Conservation (phyloP, 2,329 filamentous ascomycete genomes). For the Claviceps sorghi region DNA sequence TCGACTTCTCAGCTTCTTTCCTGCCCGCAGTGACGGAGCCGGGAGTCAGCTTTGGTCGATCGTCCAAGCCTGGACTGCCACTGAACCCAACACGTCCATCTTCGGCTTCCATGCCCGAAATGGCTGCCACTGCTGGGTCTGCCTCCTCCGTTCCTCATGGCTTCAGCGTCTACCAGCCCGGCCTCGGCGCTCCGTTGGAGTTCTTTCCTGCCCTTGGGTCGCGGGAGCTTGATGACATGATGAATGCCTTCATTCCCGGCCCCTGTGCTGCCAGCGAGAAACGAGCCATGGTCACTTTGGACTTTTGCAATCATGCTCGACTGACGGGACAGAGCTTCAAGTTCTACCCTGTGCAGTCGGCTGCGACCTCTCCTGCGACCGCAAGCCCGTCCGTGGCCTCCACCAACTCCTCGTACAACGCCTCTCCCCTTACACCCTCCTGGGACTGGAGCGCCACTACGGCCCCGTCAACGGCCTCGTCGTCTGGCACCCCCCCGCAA, state of each 20-base stretch:
- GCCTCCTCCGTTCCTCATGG: conserved; percentile 24
- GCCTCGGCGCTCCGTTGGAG: conserved; percentile 42
- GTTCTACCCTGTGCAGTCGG: conserved; percentile 39
- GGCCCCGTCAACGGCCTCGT: conserved; percentile 11
- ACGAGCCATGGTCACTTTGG: conserved; percentile 40
- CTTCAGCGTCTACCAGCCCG: conserved; percentile 46
- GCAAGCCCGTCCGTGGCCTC: conserved; percentile 27
- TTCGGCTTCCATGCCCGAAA: conserved; percentile 6
- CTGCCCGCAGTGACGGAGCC: background rate
- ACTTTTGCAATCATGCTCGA: conserved; percentile 41
- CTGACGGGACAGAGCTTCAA: conserved; percentile 44
- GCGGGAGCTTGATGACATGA: conserved; percentile 44
- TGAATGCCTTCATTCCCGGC: conserved; percentile 43
- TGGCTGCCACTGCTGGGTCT: conserved; percentile 12
- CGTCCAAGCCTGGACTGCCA: background rate
- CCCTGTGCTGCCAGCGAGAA: conserved; percentile 41
- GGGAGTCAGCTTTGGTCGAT: conserved; percentile 1
- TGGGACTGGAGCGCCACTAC: conserved; percentile 28
- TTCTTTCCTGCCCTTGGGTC: conserved; percentile 52
- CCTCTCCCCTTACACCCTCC: conserved; percentile 34
- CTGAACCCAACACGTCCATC: background rate
- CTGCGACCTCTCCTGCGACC: conserved; percentile 29
- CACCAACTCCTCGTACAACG: conserved; percentile 31
- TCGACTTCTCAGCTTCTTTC: background rate
- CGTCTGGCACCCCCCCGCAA: conserved; percentile 17